phyloP scores from a whole-genome alignment of 768 basidiomycete genomes.

The Galerina sulciceps region DNA sequence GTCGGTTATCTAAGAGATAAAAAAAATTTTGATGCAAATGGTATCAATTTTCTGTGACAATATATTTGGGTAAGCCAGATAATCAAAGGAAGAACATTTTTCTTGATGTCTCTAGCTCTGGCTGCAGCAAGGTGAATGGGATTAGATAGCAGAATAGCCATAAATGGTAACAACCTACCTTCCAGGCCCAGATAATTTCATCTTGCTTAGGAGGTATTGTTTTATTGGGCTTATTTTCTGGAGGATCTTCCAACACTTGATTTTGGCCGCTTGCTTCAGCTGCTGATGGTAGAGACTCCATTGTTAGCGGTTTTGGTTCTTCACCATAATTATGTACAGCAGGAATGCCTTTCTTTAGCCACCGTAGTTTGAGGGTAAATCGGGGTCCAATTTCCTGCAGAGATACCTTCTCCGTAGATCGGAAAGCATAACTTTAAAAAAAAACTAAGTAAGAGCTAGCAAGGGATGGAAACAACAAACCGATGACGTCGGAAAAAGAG shows the following conservation, averaged over 20 bases:
- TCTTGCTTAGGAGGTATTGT: conserved; percentile 68
- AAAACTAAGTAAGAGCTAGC: conserved; percentile 3
- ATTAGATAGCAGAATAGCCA: neutral
- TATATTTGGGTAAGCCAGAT: too few species aligned
- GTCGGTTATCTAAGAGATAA: too few species aligned
- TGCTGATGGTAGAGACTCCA: conserved; percentile 40
- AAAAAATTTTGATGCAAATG: too few species aligned
- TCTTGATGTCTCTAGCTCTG: conserved; percentile 91
- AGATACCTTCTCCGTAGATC: conserved; percentile 87
- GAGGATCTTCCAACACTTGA: conserved; percentile 26
- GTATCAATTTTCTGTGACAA: too few species aligned
- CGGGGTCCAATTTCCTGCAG: conserved; percentile 98
- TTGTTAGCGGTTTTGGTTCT: conserved; percentile 56
- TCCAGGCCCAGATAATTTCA: conserved; percentile 89
- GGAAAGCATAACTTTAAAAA: conserved; percentile 82
- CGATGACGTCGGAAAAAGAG: conserved; percentile 96
- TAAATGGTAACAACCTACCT: conserved; percentile 52
- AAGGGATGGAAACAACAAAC: conserved; percentile 41
- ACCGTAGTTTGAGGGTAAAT: conserved; percentile 92
- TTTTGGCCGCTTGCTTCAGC: conserved; percentile 36
- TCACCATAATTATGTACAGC: conserved; percentile 75
- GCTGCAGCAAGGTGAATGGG: conserved; percentile 46
- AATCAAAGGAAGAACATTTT: conserved; percentile 85
- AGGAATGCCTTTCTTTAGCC: conserved; percentile 87
- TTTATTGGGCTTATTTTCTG: conserved; percentile 29